Base-by-base conservation (phyloP, 2,329 filamentous ascomycete species). In the Fusarium sp. region DNA sequence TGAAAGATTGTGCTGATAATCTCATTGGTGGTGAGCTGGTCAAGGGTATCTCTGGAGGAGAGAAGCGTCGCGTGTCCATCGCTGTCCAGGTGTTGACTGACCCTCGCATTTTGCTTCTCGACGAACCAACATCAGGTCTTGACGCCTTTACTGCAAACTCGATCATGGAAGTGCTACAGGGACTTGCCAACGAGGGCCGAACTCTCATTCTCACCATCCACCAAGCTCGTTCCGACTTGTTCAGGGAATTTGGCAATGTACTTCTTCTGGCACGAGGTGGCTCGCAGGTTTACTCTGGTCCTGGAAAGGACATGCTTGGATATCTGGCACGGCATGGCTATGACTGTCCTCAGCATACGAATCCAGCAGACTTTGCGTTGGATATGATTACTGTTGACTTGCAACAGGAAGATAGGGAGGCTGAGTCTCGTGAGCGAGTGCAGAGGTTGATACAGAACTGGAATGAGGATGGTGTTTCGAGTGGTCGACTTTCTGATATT, bases 161-260 rank as follows among this genome's bases (percentile, higher is more conserved):
- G 1, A 94, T 95, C 70, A 90, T 94, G 81, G 92, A 94, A 69
- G 92, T 95, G 4, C 86, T 95, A 1, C 87, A 89, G 27, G 91
- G 91, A 2, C 84, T 95, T 3, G 92, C 93, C 0, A 88, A 90
- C 24, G 93, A 95, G 81, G 93, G 93, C 1, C 88, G 92, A 7
- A 95, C 93, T 0, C 81, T 95, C 2, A 89, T 95, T 49, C 84
- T 94, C n/a, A 94, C 92, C 0, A 94, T 95, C 38, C 93, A 95
- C 66, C 93, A 95, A 79, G 91, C 92, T 1, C 89, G 93, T 4
- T 94, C 92, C 0, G 92, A 94, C 70, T 81, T 94, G 0, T 95
- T 94, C 77, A 84, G 85, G 22, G 88, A 91, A 69, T 95, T 95
- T 77, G 92, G 92, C 1, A 93, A 92, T 64, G 86, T 95, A 0